These are phyloP conservation scores for Penicillium sclerotiorum DNA, from an alignment of 2,329 filamentous ascomycete species.

Conservation along the genomic window DNA sequence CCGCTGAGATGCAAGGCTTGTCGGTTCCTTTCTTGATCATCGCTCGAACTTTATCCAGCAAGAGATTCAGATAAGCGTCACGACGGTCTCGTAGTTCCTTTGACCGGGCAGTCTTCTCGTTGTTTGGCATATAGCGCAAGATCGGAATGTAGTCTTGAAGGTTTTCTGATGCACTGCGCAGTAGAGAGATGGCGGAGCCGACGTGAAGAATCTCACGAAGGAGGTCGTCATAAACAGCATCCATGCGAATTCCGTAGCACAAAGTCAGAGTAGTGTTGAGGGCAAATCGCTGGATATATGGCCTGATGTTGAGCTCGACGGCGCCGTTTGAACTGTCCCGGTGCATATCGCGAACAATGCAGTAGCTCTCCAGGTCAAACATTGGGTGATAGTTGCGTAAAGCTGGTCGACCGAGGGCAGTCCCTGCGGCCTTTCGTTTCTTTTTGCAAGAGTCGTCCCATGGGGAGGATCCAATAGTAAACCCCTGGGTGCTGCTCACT, in stretches of 20 bases:
- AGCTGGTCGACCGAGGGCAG: conserved; percentile 70
- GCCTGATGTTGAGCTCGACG: conserved; percentile 64
- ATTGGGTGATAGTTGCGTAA: conserved; percentile 74
- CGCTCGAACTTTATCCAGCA: conserved; percentile 58
- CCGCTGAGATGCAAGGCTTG: conserved; percentile 65
- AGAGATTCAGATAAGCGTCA: conserved; percentile 62
- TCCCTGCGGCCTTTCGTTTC: conserved; percentile 71
- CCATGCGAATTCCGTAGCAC: conserved; percentile 74
- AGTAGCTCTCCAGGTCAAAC: conserved; percentile 71
- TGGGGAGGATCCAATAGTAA: conserved; percentile 76
- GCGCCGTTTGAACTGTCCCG: conserved; percentile 61
- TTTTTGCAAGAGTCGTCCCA: conserved; percentile 76
- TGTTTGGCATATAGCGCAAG: conserved; percentile 60
- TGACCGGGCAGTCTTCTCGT: conserved; percentile 59
- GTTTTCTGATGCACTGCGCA: conserved; percentile 73
- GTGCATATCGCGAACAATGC: conserved; percentile 68
- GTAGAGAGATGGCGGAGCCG: conserved; percentile 69
- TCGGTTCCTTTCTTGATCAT: conserved; percentile 62
- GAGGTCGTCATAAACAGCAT: conserved; percentile 65
- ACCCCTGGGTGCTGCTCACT: conserved; percentile 70
- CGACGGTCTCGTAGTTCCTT: conserved; percentile 64
- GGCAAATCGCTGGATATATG: conserved; percentile 71
- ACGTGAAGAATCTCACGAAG: conserved; percentile 72
- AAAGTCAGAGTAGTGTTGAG: conserved; percentile 73
- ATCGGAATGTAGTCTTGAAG: conserved; percentile 76